Percentiles rank a stretch among this genome's conserved stretches.
Evolutionary conservation across 176 grass and related monocot genomes (phyloP).

Genomic region (Pharus latifolius): DNA sequence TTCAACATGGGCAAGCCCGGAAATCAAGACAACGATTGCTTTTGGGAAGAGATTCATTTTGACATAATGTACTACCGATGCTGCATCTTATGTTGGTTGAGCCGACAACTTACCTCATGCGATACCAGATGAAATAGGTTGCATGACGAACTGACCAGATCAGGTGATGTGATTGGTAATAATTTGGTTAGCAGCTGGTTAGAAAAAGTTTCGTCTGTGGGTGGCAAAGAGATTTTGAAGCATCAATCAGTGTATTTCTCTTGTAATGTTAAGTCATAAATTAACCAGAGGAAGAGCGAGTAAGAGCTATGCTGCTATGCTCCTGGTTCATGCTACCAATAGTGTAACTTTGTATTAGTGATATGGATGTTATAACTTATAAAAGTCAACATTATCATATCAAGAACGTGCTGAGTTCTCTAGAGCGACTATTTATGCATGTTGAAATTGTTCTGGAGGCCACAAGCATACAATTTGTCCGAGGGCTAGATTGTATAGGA

Average conservation of each 20-base stretch:
- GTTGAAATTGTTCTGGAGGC: no score
- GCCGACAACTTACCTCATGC: background rate
- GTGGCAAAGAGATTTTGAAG: conserved; percentile 36
- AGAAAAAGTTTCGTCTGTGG: background rate
- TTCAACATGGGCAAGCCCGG: background rate
- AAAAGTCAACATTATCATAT: background rate
- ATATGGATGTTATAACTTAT: conserved; percentile 2
- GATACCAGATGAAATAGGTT: background rate
- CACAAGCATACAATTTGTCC: no score
- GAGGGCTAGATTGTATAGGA: no score
- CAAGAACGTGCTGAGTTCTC: background rate
- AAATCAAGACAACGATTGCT: background rate
- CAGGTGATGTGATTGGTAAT: background rate
- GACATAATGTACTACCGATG: background rate
- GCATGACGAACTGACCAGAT: background rate
- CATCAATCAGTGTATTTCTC: background rate
- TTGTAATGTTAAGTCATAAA: conserved; percentile 20
- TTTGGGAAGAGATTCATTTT: background rate
- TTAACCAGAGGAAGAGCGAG: background rate
- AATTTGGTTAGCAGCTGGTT: background rate
- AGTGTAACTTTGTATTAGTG: background rate
- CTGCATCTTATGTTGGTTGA: background rate
- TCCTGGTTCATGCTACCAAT: background rate
- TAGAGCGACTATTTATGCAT: background rate
- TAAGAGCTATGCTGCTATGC: background rate